These are phyloP conservation scores for Oryza glumipatula DNA, from an alignment of 176 grass and related monocot genomes.

Conservation along the genomic window DNA sequence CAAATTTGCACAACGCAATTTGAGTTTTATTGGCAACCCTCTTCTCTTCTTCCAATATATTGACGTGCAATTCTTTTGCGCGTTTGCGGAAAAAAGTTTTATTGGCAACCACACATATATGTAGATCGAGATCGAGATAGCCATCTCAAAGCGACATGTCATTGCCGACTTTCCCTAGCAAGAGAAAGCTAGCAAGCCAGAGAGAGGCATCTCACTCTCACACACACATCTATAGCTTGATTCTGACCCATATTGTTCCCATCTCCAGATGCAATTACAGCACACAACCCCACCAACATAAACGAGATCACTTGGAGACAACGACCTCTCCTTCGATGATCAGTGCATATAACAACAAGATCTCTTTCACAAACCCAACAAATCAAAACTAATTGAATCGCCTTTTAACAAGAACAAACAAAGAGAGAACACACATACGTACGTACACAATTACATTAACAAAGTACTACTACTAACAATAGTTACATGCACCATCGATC, in stretches of 20 bases:
- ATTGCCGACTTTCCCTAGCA: conserved; percentile 41
- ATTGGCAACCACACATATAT: background rate
- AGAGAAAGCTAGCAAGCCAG: conserved; percentile 20
- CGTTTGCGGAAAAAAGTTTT: no score
- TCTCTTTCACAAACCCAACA: background rate
- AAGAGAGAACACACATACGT: background rate
- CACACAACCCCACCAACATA: conserved; percentile 20
- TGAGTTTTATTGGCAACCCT: background rate
- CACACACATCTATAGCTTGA: background rate
- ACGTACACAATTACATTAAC: background rate
- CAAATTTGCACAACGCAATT: background rate
- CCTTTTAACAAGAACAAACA: background rate
- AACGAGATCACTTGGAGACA: conserved; percentile 38
- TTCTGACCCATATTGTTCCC: background rate
- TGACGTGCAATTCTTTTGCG: no score
- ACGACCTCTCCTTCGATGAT: conserved; percentile 20
- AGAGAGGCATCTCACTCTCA: conserved; percentile 6
- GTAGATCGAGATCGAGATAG: background rate
- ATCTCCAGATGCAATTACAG: conserved; percentile 5
- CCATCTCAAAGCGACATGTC: conserved; percentile 34
- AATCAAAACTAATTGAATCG: background rate
- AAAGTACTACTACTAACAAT: background rate
- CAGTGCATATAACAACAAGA: background rate
- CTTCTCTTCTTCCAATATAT: no score
- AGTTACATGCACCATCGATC: conserved; percentile 5